A percentile compares a stretch with the other conserved stretches of the same genome.
These are phyloP conservation scores for Puya raimondii DNA, from an alignment of 176 grass and related monocot genomes.

Conservation along the genomic window DNA sequence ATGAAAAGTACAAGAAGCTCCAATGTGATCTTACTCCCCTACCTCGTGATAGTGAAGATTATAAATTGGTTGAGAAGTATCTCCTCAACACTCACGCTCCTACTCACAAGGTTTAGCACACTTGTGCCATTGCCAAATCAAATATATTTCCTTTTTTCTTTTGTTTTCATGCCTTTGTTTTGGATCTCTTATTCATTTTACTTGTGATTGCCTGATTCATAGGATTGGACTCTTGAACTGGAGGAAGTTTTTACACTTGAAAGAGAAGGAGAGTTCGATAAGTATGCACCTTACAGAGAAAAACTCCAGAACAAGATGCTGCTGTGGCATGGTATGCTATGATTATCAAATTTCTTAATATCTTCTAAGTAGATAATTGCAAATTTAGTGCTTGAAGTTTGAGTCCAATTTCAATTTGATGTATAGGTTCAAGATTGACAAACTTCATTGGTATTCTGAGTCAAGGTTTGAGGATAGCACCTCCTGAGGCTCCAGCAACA, in stretches of 20 bases:
- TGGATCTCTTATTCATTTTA: constrained; percentile 3
- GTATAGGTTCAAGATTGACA: constrained; percentile 87
- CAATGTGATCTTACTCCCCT: constrained; percentile 57
- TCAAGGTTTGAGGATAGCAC: constrained; percentile 93
- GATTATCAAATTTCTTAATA: constrained; percentile 2
- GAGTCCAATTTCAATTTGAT: constrained; percentile 2
- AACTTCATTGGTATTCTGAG: constrained; percentile 96
- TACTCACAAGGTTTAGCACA: constrained; percentile 69
- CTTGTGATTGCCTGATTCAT: constrained; percentile 15
- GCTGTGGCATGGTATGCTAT: constrained; percentile 71
- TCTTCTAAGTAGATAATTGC: neutral
- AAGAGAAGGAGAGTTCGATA: constrained; percentile 75
- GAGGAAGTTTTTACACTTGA: constrained; percentile 86
- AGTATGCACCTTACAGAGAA: constrained; percentile 57
- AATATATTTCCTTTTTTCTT: constrained; percentile 4
- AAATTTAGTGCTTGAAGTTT: too few relatives aligned
- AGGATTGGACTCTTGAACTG: constrained; percentile 91
- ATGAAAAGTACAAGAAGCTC: constrained; percentile 83
- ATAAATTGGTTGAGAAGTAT: constrained; percentile 67
- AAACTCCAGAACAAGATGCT: constrained; percentile 95
- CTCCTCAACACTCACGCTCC: constrained; percentile 91
- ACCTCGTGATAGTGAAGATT: constrained; percentile 75
- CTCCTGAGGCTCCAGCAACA: constrained; percentile 81
- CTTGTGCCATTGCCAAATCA: constrained; percentile 9
- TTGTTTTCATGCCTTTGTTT: too few relatives aligned